Evolutionary conservation across 2,329 filamentous ascomycete genomes (phyloP).

Genomic region (Fusarium tuaranense): DNA sequence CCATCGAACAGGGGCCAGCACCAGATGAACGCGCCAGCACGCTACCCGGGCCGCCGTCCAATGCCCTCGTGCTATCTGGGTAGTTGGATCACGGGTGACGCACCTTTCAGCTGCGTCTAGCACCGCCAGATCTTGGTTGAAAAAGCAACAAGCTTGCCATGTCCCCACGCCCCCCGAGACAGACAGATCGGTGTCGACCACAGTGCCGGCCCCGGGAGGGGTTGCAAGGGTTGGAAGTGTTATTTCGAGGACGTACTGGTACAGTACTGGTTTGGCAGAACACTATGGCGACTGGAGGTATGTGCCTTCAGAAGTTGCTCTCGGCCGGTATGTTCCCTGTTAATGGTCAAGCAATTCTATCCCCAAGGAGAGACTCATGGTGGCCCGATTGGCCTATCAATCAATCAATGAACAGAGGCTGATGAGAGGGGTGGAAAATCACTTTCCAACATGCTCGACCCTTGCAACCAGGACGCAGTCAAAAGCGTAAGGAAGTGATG

Average conservation of each 20-base stretch:
- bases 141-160: conserved; percentile 23
- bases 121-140: conserved; percentile 18
- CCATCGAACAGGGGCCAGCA: conserved; percentile 15
- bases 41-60: background rate
- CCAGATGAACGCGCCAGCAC: conserved; percentile 12
- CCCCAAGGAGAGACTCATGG: background rate
- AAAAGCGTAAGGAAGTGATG: background rate
- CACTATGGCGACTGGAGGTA: background rate
- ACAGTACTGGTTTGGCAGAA: background rate
- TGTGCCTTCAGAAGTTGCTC: background rate
- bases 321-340: background rate
- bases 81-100: conserved; percentile 11
- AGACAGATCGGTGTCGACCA: conserved; percentile 12
- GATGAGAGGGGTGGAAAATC: background rate
- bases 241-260: background rate
- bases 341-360: background rate
- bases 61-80: background rate
- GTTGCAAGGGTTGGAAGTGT: background rate
- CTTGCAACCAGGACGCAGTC: background rate
- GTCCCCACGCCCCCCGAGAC: conserved; percentile 18
- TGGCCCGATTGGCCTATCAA: background rate
- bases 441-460: background rate
- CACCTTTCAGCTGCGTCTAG: conserved; percentile 34
- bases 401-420: background rate
- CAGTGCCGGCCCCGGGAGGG: background rate